phyloP scores from a whole-genome alignment of 768 basidiomycete genomes.

The Kwoniella dejecticola region DNA sequence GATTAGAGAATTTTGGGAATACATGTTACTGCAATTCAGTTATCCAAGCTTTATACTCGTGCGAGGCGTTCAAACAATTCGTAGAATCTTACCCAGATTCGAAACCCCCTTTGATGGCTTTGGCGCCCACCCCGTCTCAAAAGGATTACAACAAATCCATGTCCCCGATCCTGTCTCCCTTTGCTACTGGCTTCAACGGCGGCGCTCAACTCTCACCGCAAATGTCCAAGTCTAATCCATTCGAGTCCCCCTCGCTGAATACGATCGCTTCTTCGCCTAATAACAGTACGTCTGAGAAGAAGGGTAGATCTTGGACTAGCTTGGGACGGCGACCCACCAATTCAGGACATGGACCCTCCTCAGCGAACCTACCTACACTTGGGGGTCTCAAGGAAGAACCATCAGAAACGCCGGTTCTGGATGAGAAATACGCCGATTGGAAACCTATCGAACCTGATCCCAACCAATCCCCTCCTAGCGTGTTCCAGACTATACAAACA shows the following conservation, averaged over 20 bases:
- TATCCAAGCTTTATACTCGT: slow-evolving; percentile 94
- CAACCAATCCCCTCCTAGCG: slow-evolving; percentile 60
- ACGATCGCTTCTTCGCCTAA: background rate
- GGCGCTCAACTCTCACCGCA: slow-evolving; percentile 18
- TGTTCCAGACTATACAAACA: slow-evolving; percentile 91
- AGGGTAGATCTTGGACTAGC: slow-evolving; percentile 38
- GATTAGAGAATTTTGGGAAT: slow-evolving; percentile 98
- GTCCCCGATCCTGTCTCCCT: background rate
- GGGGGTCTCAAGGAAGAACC: slow-evolving; percentile 15
- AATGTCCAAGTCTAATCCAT: slow-evolving; percentile 30
- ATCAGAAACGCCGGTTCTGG: slow-evolving; percentile 13
- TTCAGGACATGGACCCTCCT: background rate
- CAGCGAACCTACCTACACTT: background rate
- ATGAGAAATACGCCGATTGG: slow-evolving; percentile 16
- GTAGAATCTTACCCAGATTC: slow-evolving; percentile 62
- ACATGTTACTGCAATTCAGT: slow-evolving; percentile 99
- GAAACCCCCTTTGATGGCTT: slow-evolving; percentile 61
- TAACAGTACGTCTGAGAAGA: slow-evolving; percentile 14
- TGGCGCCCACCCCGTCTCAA: slow-evolving; percentile 55
- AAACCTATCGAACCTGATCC: slow-evolving; percentile 34
- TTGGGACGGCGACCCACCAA: slow-evolving; percentile 33
- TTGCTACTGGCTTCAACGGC: background rate
- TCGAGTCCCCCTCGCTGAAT: slow-evolving; percentile 27
- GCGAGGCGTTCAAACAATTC: slow-evolving; percentile 86
- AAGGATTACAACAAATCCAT: slow-evolving; percentile 14